Conservation (phyloP, 768 basidiomycete genomes). For the Kwoniella sp. region DNA sequence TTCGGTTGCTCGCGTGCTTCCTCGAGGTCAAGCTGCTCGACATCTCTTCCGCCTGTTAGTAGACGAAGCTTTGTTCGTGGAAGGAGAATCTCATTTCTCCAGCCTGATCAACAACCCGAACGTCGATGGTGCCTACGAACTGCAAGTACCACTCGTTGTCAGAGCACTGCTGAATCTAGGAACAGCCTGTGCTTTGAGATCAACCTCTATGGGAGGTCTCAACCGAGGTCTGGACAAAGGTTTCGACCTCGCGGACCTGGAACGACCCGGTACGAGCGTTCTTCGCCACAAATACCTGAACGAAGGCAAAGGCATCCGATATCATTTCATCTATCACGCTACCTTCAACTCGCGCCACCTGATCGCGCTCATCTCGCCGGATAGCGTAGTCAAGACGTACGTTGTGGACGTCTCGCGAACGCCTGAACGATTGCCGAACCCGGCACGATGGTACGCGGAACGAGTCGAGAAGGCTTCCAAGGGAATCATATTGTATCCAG, state of each 20-base stretch:
- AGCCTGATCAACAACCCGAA: conserved; percentile 90
- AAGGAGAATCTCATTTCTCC: conserved; percentile 86
- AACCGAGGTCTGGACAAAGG: conserved; percentile 79
- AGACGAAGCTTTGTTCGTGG: conserved; percentile 78
- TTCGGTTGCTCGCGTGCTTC: conserved; percentile 74
- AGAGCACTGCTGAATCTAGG: conserved; percentile 83
- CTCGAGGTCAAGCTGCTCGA: conserved; percentile 72
- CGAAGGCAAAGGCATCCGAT: conserved; percentile 69
- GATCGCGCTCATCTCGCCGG: conserved; percentile 81
- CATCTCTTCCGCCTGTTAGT: conserved; percentile 83
- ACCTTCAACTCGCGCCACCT: conserved; percentile 76
- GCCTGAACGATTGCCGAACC: conserved; percentile 75
- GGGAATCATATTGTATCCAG: conserved; percentile 66
- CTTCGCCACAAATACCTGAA: conserved; percentile 73
- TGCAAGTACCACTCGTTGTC: conserved; percentile 81
- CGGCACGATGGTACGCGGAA: conserved; percentile 74
- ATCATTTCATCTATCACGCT: conserved; percentile 86
- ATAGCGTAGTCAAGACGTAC: conserved; percentile 72
- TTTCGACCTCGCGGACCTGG: conserved; percentile 80
- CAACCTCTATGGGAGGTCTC: conserved; percentile 67
- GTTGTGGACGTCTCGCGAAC: conserved; percentile 88
- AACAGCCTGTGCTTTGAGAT: conserved; percentile 72
- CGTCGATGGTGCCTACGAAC: conserved; percentile 91
- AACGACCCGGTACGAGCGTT: conserved; percentile 64
- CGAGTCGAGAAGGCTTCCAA: conserved; percentile 62